These are phyloP conservation scores for Phytophthora citrophthora DNA, from an alignment of 352 stramenopile genomes.

Conservation along the genomic window DNA sequence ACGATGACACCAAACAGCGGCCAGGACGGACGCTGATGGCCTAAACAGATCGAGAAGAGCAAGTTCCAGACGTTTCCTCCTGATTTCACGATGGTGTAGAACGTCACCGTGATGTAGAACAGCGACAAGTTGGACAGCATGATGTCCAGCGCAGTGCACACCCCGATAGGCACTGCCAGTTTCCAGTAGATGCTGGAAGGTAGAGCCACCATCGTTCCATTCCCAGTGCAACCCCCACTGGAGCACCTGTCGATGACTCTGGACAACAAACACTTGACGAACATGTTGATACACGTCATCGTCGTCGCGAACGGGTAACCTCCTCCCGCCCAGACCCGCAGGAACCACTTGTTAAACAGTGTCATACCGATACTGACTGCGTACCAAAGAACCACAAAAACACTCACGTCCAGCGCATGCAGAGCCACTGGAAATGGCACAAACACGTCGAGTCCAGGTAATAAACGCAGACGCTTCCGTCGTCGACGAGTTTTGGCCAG, in stretches of 20 bases:
- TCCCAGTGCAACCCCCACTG: slow-evolving; percentile 22
- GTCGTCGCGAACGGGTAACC: slow-evolving; percentile 81
- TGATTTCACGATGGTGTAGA: slow-evolving; percentile 89
- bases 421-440: slow-evolving; percentile 35
- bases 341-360: slow-evolving; percentile 87
- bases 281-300: slow-evolving; percentile 86
- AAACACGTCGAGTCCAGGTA: slow-evolving; percentile 22
- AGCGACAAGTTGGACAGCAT: slow-evolving; percentile 86
- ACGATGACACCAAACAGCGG: slow-evolving; percentile 61
- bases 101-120: slow-evolving; percentile 87
- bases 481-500: slow-evolving; percentile 33
- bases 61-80: slow-evolving; percentile 84
- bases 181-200: slow-evolving; percentile 57
- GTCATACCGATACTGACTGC: slow-evolving; percentile 88
- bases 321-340: slow-evolving; percentile 70
- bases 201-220: slow-evolving; percentile 40
- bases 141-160: slow-evolving; percentile 86
- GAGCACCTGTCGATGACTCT: slow-evolving; percentile 59
- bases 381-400: slow-evolving; percentile 82
- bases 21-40: slow-evolving; percentile 69
- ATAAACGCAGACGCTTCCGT: slow-evolving; percentile 24
- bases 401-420: slow-evolving; percentile 71
- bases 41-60: slow-evolving; percentile 80
- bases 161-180: slow-evolving; percentile 76
- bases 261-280: slow-evolving; percentile 75